Evolutionary conservation across 257 asterid species (phyloP).

Genomic region (Lithospermum erythrorhizon): DNA sequence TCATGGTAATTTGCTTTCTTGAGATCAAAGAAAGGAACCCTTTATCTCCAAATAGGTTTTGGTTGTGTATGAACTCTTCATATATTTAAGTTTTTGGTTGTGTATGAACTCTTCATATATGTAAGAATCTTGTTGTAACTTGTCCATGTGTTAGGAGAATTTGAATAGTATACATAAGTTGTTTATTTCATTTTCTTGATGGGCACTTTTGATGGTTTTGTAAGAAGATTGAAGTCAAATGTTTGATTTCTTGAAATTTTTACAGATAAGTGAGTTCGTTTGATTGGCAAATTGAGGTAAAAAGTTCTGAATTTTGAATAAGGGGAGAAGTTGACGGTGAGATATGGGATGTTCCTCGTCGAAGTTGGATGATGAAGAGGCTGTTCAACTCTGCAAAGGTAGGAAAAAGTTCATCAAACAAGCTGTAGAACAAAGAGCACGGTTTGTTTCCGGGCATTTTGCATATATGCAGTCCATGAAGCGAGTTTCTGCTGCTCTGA

Average conservation of each 20-base stretch:
- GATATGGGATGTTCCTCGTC: constrained; percentile 92
- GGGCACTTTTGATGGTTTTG: constrained; percentile 14
- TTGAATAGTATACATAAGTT: background rate
- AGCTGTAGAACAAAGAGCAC: constrained; percentile 72
- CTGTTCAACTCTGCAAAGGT: constrained; percentile 80
- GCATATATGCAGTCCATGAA: constrained; percentile 78
- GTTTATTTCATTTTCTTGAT: constrained; percentile 12
- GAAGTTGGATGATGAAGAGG: constrained; percentile 86
- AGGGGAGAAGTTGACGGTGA: constrained; percentile 15
- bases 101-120: background rate
- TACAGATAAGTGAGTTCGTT: constrained; percentile 18
- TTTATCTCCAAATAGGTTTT: too few relatives aligned
- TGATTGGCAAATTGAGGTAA: constrained; percentile 30
- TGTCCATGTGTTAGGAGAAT: constrained; percentile 2
- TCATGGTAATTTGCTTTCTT: background rate
- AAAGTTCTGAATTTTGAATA: constrained; percentile 25
- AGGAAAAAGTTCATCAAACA: constrained; percentile 76
- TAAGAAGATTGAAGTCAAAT: constrained; percentile 5
- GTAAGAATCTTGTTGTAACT: background rate
- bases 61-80: too few relatives aligned
- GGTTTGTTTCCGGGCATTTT: constrained; percentile 67
- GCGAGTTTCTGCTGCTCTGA: constrained; percentile 76
- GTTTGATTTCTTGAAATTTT: background rate
- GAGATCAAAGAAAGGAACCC: background rate
- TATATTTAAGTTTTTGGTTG: too few relatives aligned